Conservation (phyloP, 2,329 filamentous ascomycete species). For the Ascosphaera acerosa region DNA sequence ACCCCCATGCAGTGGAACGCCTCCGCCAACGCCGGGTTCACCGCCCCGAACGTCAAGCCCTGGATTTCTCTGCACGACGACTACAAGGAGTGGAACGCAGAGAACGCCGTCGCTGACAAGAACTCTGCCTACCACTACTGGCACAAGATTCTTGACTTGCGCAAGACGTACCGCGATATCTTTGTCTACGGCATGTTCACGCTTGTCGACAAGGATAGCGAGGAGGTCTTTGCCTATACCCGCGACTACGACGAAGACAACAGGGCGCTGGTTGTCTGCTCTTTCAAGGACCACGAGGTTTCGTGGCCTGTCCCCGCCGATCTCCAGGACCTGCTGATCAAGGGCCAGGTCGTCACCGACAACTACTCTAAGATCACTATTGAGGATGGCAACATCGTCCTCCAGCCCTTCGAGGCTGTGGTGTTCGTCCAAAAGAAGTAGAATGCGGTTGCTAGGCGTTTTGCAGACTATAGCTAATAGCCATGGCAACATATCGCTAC, state of each 20-base stretch:
- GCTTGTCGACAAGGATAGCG: conserved; percentile 26
- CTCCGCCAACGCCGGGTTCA: conserved; percentile 38
- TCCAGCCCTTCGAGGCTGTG: no score
- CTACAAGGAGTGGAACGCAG: conserved; percentile 36
- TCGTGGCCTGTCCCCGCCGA: conserved; percentile 6
- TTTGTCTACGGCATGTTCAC: conserved; percentile 43
- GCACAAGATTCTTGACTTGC: conserved; percentile 29
- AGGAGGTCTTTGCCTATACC: conserved; percentile 30
- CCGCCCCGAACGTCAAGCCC: conserved; percentile 25
- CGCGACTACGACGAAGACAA: conserved; percentile 13
- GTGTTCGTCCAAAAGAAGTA: no score
- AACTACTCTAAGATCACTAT: no score
- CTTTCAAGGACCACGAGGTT: conserved; percentile 9
- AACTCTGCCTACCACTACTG: conserved; percentile 36
- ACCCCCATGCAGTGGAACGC: conserved; percentile 47
- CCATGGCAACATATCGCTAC: no score
- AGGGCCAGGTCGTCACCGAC: neutral
- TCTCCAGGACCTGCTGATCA: conserved; percentile 1
- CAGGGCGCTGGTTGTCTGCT: conserved; percentile 10
- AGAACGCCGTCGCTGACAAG: conserved; percentile 15
- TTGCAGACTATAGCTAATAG: no score
- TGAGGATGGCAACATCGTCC: no score
- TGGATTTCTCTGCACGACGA: conserved; percentile 49
- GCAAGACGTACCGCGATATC: conserved; percentile 35
- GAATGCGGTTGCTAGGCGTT: no score